Evolutionary conservation across 441 rosid genomes (phyloP).

Genomic region (Mallotus repandus): DNA sequence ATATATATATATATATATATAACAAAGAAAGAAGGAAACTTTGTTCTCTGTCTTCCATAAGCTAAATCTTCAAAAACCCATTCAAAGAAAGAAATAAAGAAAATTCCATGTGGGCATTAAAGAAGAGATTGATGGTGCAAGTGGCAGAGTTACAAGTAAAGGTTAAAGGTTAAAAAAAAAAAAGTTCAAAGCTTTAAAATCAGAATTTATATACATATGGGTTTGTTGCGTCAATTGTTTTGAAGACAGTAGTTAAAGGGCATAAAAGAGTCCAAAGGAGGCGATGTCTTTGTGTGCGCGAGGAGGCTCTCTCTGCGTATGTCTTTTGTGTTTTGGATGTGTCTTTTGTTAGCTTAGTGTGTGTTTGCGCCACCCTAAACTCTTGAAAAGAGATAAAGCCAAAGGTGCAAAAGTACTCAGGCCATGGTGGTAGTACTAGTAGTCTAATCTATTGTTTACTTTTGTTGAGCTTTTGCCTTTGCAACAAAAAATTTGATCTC

Average conservation of each 20-base stretch:
- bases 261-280: no score
- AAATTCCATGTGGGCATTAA: not conserved
- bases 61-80: not conserved
- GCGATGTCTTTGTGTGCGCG: not conserved
- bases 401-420: not conserved
- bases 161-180: not conserved
- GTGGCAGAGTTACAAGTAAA: slow-evolving; percentile 9
- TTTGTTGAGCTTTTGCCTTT: no score
- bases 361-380: slow-evolving; percentile 4
- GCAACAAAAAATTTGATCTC: no score
- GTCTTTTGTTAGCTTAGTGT: not conserved
- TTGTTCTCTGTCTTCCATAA: not conserved
- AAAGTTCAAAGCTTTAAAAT: slow-evolving; percentile 5
- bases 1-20: not conserved
- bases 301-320: not conserved
- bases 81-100: not conserved
- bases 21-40: not conserved
- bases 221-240: not conserved
- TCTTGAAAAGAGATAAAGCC: not conserved
- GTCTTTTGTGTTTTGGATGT: slow-evolving; percentile 1
- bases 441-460: no score
- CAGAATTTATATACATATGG: not conserved
- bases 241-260: not conserved
- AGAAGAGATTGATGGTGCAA: not conserved
- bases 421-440: not conserved